phyloP scores from a whole-genome alignment of 352 stramenopile species.

The Pythium monospermum region DNA sequence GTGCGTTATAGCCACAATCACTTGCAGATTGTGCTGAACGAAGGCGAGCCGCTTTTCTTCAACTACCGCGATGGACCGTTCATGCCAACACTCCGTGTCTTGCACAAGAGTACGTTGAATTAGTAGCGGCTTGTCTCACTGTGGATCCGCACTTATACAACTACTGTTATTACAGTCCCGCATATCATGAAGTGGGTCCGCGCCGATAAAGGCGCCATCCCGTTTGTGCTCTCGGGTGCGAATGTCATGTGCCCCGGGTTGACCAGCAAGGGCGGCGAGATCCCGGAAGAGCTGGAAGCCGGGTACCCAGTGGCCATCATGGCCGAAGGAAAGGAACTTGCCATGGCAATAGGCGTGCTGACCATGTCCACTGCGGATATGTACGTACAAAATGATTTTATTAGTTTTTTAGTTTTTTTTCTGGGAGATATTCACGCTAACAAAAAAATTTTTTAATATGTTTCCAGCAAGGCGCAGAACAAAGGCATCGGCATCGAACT shows the following conservation, averaged over 20 bases:
- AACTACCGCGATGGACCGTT: slow-evolving; percentile 96
- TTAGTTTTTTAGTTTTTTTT: no score
- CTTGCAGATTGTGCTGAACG: slow-evolving; percentile 86
- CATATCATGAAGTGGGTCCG: slow-evolving; percentile 92
- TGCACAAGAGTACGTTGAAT: slow-evolving; percentile 86
- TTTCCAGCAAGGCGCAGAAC: slow-evolving; percentile 89
- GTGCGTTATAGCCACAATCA: slow-evolving; percentile 46
- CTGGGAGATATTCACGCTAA: no score
- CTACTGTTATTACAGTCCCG: no score
- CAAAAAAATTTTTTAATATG: no score
- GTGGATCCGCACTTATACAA: no score
- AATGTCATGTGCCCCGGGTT: slow-evolving; percentile 99
- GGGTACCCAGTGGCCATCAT: slow-evolving; percentile 92
- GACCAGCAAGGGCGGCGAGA: slow-evolving; percentile 92
- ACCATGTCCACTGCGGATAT: slow-evolving; percentile 96
- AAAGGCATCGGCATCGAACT: slow-evolving; percentile 97
- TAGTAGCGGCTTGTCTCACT: no score
- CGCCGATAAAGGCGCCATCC: slow-evolving; percentile 97
- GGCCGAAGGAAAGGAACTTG: slow-evolving; percentile 96
- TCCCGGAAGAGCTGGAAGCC: slow-evolving; percentile 84
- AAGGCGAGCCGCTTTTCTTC: slow-evolving; percentile 94
- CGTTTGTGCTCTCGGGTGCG: slow-evolving; percentile 95
- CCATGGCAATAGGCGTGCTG: slow-evolving; percentile 95
- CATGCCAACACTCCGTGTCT: slow-evolving; percentile 93
- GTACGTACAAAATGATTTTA: no score